Base-by-base conservation (phyloP, 495 filamentous ascomycete genomes). In the Lineolata rhizophorae region DNA sequence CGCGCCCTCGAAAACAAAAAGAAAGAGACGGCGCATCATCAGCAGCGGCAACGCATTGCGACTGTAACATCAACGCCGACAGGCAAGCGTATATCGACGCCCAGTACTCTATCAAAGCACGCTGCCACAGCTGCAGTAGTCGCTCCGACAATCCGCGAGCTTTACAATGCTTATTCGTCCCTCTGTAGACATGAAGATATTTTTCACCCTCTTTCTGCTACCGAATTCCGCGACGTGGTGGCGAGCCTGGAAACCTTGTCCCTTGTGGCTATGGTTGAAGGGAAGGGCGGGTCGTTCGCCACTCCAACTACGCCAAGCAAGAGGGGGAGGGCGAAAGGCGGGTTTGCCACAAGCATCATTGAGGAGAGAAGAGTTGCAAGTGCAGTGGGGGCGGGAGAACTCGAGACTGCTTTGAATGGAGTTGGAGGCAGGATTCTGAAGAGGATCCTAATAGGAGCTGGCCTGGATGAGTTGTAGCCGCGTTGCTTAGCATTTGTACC, bases 161-260 rank as follows among this genome's bases (percentile, higher is more conserved):
- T 92, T 4, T 93, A 76, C 45, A 73, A 76, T 18, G 64, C 71
- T 1, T 99, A 99, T 46, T 67, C 62, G 28, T 54, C 57, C 16
- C 55, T 91, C 5, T 99, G 90, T 50, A 84, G 65, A 32, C 67
- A 66, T 20, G 83, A 95, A 36, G 70, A 78, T 19, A 57, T 87
- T 1, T 60, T 99, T 0, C 81, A 92, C 41, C 76, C 87, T 4
- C 59, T 99, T 2, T 82, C 77, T 2, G 67, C 61, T 18, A 84
- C 76, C 2, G 87, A 99, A 49, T 95, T 99, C 49, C 65, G 82
- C 29, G 90, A 95, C 49, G 82, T 99, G 2, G 56, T 97, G n/a
- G 68, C 72, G 6, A 83, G 75, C 29, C 54, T 97, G 18, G 87
- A 95, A 52, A 81, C 80, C 0, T 52, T 90, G 40, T 77, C 76